Conservation (phyloP, 768 basidiomycete species). For the Suillus ampliporus region DNA sequence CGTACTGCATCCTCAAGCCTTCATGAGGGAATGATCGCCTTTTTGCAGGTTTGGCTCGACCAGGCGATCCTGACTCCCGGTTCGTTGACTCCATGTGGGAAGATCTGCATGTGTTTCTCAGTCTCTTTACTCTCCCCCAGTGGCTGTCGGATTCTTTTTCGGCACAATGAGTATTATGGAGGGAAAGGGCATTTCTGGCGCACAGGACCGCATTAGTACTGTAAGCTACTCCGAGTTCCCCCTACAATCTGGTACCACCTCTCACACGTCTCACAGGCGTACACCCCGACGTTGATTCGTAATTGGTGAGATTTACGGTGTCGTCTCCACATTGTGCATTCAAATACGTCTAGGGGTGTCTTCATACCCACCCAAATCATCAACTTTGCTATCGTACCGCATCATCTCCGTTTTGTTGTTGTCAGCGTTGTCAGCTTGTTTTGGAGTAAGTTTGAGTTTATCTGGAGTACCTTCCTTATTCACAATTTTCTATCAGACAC, state of each 20-base stretch:
- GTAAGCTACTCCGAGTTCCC: constrained; percentile 27
- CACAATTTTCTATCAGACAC: constrained; percentile 48
- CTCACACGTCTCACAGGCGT: constrained; percentile 51
- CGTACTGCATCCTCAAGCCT: background rate
- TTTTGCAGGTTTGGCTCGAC: constrained; percentile 76
- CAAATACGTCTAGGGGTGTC: constrained; percentile 54
- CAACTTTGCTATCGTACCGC: constrained; percentile 81
- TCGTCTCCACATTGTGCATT: background rate
- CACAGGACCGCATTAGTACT: constrained; percentile 49
- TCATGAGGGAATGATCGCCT: background rate
- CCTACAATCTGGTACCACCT: background rate
- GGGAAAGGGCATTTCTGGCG: constrained; percentile 64
- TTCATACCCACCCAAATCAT: constrained; percentile 78
- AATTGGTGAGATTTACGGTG: constrained; percentile 60
- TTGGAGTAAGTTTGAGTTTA: constrained; percentile 68
- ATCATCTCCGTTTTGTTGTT: constrained; percentile 74
- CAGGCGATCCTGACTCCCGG: constrained; percentile 80
- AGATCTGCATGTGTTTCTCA: constrained; percentile 10
- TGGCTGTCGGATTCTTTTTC: constrained; percentile 62
- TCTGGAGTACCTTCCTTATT: constrained; percentile 3
- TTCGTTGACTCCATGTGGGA: constrained; percentile 27
- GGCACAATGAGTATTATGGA: constrained; percentile 82
- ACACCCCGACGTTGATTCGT: constrained; percentile 72
- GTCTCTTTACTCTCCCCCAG: constrained; percentile 26
- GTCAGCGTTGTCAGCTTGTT: constrained; percentile 80